A percentile compares a stretch with the other conserved stretches of the same genome.
phyloP scores from a whole-genome alignment of 345 rosid species.

The Kandelia obovata region DNA sequence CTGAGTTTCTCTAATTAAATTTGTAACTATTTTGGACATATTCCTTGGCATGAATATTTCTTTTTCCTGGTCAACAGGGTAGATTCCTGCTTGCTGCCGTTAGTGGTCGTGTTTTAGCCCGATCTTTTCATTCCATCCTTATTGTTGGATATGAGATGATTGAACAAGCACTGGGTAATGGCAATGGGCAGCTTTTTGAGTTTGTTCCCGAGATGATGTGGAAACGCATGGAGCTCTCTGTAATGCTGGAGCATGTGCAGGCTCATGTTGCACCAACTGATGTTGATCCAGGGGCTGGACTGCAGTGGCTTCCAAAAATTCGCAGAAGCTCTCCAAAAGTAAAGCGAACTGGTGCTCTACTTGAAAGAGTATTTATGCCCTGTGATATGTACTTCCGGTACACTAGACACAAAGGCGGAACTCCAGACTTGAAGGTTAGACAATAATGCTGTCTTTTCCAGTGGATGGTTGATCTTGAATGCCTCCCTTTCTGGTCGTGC shows the following conservation, averaged over 20 bases:
- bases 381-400: slow-evolving; percentile 96
- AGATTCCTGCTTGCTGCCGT: slow-evolving; percentile 97
- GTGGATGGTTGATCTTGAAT: slow-evolving; percentile 5
- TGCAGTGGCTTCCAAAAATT: slow-evolving; percentile 98
- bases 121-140: slow-evolving; percentile 85
- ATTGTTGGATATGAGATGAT: slow-evolving; percentile 84
- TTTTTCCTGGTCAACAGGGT: slow-evolving; percentile 48
- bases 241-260: slow-evolving; percentile 95
- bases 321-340: slow-evolving; percentile 79
- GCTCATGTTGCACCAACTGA: slow-evolving; percentile 99
- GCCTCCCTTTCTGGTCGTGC: neutral
- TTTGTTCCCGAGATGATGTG: slow-evolving; percentile 87
- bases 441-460: neutral
- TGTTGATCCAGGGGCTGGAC: slow-evolving; percentile 99
- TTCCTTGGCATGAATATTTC: neutral
- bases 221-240: slow-evolving; percentile 86
- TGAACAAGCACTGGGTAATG: slow-evolving; percentile 81
- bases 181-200: slow-evolving; percentile 61
- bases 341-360: slow-evolving; percentile 96
- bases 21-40: slow-evolving; percentile 1
- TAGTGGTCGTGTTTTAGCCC: slow-evolving; percentile 93
- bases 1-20: neutral
- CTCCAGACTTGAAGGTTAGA: slow-evolving; percentile 87
- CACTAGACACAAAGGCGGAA: slow-evolving; percentile 97
- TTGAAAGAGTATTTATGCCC: slow-evolving; percentile 98